Evolutionary conservation across 164 flowering plant genomes (phyloP), one percentile per base, ranked within the genome.

Genomic region (Aristolochia fimbriata): DNA sequence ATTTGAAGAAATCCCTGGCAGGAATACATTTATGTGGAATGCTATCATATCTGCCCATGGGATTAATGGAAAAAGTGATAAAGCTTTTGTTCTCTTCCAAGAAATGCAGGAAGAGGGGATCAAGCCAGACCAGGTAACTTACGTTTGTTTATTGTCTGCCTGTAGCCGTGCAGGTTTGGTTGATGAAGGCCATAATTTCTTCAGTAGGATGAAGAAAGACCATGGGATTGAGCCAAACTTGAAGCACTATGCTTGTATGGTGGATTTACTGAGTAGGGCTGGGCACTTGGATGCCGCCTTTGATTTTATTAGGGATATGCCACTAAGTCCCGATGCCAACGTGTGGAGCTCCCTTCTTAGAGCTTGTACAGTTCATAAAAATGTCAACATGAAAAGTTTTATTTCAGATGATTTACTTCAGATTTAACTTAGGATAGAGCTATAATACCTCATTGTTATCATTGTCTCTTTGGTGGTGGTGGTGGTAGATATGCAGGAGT

Each of bases 221-320:
- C 58, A 58, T 62, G 66, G 66, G 21, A 62, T 68, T 20, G 51
- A 41, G 45, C 71, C 62, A 13, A 58, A 47, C 21, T 20, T 45
- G 16, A 65, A 62, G 52, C 70, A 67, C 55, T 56, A 60, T 66
- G 70, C 61, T 15, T 67, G 65, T 25, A 15, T 67, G 61, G 65
- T 67, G 7, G 70, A 67, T 30, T 30, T 57, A 27, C 45, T 67
- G 9, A 65, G 58, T 11, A 33, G 65, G 58, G 65, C 62, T 3
- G 62, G 65, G 21, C 37, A 55, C 33, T 47, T 61, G 16, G 56
- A 66, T 46, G 64, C 55, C 59, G 72, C 72, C 6, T 54, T 54
- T 33, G 49, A 69, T 15, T 56, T 64, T n/a, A 69, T 64, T 20
- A 46, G 48, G 19, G 43, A 17, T 20, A 69, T 69, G 68, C 68